Evolutionary conservation across 225 moss, liverwort and hornwort genomes (phyloP).

Genomic region (Pseudoscleropodium purum): DNA sequence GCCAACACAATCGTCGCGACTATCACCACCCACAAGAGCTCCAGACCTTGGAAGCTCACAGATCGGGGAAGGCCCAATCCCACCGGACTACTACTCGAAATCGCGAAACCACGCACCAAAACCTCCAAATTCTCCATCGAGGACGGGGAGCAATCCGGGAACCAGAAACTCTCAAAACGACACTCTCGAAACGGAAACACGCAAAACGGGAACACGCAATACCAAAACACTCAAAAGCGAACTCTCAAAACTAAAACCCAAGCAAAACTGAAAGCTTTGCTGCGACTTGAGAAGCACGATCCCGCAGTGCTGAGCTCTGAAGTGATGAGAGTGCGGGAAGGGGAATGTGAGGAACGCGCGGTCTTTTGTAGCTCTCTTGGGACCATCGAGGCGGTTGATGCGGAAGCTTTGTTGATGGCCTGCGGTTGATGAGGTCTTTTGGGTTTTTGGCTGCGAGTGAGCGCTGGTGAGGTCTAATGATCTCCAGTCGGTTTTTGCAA

Average conservation of each 20-base stretch:
- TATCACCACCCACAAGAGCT: conserved; percentile 27
- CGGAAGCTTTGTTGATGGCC: neutral
- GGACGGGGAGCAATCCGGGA: neutral
- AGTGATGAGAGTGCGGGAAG: neutral
- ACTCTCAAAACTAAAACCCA: neutral
- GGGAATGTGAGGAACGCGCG: neutral
- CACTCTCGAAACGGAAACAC: neutral
- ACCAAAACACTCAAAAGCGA: neutral
- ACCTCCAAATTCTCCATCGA: conserved; percentile 43
- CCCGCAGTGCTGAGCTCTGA: neutral
- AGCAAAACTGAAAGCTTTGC: neutral
- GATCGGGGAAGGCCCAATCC: conserved; percentile 7
- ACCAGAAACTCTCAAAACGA: neutral
- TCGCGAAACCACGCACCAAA: conserved; percentile 23
- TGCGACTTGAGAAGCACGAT: neutral
- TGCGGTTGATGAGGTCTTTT: neutral
- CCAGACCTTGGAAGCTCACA: conserved; percentile 17
- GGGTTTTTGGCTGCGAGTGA: neutral
- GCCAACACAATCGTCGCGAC: conserved; percentile 31
- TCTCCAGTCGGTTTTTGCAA: neutral
- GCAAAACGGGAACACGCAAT: neutral
- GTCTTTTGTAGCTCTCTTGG: conserved; percentile 1
- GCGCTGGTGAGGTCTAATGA: neutral
- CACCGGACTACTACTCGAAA: neutral
- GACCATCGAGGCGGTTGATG: neutral